Evolutionary conservation across 768 basidiomycete genomes (phyloP), one percentile per base, ranked within the genome.

Genomic region (Hericium rajendrae): DNA sequence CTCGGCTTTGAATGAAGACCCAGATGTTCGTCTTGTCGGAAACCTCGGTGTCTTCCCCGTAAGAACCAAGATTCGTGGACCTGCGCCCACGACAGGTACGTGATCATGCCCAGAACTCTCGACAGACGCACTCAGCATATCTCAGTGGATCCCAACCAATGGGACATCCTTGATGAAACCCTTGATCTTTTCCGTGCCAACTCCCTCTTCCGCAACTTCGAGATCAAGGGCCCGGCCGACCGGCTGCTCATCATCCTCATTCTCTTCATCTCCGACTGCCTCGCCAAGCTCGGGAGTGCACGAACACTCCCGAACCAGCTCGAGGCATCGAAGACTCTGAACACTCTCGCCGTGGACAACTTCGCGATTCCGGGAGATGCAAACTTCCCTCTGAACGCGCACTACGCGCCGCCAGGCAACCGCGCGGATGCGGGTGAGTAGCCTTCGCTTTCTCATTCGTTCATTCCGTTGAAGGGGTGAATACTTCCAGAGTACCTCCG

Each of bases 191-290:
- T 99, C 75, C 89, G 97, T 56, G 94, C 95, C 67, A 99, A 99
- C 74, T 97, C 94, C 39, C 86, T 99, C 59, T 99, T 99, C 75
- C 88, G 97, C 67, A 98, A 98, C 75, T 99, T 98, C 66, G 97
- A 99, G 77, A 98, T 99, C 82, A 95, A 97, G 70, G 94, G 94
- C 16, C 91, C 92, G 55, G 93, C 94, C 53, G 94, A 97, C 78
- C 86, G 94, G 58, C 85, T 92, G 41, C 81, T 99, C 67, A 98
- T 99, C 76, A 83, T 98, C 70, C 84, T 98, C 67, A 97, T 98
- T 71, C 87, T 99, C 69, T 99, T 88, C 75, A 84, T 97, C 66
- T 97, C 94, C 48, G 97, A 99, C 74, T 98, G 95, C 70, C 84
- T 99, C 53, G 82, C 90, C 26, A 94, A 92, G 74, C 78, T 99